Evolutionary conservation across 208 protist genomes (phyloP).

Genomic region (Acanthamoeba lenticulata): DNA sequence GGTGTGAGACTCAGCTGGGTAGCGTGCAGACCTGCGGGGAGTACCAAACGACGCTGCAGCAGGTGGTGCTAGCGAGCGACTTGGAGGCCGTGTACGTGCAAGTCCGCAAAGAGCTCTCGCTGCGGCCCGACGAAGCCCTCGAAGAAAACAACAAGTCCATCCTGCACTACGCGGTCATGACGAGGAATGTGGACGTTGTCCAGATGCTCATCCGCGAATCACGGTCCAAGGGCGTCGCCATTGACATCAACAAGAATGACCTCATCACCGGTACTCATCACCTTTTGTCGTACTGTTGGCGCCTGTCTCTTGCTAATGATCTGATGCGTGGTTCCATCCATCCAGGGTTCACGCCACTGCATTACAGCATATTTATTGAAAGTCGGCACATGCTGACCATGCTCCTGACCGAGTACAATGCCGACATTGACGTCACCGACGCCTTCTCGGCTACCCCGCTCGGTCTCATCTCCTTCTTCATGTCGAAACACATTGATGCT

Average conservation of each 20-base stretch:
- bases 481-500: background rate
- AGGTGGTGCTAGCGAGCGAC: slow-evolving; percentile 14
- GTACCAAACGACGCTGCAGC: slow-evolving; percentile 68
- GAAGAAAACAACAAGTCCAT: slow-evolving; percentile 67
- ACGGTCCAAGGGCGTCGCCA: background rate
- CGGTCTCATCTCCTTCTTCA: background rate
- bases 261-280: slow-evolving; percentile 38
- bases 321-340: background rate
- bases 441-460: slow-evolving; percentile 53
- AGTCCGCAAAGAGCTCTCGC: slow-evolving; percentile 9
- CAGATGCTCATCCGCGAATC: slow-evolving; percentile 21
- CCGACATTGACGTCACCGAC: slow-evolving; percentile 35
- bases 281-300: background rate
- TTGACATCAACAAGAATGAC: slow-evolving; percentile 63
- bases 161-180: slow-evolving; percentile 64
- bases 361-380: slow-evolving; percentile 52
- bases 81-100: slow-evolving; percentile 37
- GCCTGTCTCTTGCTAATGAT: background rate
- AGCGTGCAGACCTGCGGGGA: slow-evolving; percentile 51
- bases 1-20: too few relatives aligned
- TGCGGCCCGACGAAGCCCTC: background rate
- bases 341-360: slow-evolving; percentile 51
- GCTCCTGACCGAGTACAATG: slow-evolving; percentile 22
- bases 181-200: slow-evolving; percentile 17
- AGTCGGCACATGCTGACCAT: slow-evolving; percentile 22